These are phyloP conservation scores for Cyclostephanos tholiformis DNA, from an alignment of 108 stramenopile species.

Conservation along the genomic window DNA sequence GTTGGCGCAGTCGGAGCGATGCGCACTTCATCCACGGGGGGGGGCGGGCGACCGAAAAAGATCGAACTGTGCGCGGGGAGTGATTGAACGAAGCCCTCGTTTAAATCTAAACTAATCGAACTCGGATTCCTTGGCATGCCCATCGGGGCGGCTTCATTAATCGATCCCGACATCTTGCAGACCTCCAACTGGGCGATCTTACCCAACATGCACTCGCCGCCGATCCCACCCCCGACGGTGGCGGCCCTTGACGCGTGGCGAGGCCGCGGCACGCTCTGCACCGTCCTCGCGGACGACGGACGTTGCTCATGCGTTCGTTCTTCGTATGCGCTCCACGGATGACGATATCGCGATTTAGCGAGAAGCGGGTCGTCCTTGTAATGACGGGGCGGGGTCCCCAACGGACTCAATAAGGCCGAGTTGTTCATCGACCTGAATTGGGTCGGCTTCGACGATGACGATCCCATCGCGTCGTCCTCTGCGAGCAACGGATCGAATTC, in stretches of 20 bases:
- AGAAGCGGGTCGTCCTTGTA: slow-evolving; percentile 14
- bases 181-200: slow-evolving; percentile 10
- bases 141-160: neutral
- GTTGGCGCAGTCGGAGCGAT: neutral
- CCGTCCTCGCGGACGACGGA: neutral
- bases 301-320: neutral
- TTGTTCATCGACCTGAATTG: neutral
- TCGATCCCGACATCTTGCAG: neutral
- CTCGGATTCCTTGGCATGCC: neutral
- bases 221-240: neutral
- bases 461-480: neutral
- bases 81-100: neutral
- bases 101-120: neutral
- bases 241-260: neutral
- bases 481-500: slow-evolving; percentile 11
- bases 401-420: neutral
- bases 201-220: slow-evolving; percentile 6
- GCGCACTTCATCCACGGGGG: neutral
- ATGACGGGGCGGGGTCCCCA: slow-evolving; percentile 2
- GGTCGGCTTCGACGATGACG: neutral
- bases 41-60: neutral
- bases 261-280: neutral
- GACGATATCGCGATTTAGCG: slow-evolving; percentile 6
- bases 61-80: neutral
- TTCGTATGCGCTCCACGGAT: neutral